phyloP scores from a whole-genome alignment of 1,284 basidiomycete species.

The Malassezia caprae region DNA sequence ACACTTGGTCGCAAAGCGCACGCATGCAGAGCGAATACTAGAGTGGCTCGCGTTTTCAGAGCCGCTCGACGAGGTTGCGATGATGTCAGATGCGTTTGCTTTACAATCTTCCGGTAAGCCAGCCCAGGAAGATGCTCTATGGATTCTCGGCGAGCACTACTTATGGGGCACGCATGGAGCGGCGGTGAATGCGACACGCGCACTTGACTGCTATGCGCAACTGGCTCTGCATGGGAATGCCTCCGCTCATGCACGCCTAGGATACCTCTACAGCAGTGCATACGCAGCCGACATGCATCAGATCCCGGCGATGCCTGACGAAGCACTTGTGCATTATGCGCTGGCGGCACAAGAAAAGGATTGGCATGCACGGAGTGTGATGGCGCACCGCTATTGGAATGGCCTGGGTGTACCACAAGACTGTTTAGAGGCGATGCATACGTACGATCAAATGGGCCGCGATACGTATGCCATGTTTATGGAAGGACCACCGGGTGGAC shows the following conservation, averaged over 20 bases:
- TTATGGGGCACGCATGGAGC: conserved; percentile 45
- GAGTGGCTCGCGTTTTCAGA: conserved; percentile 20
- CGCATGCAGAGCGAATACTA: conserved; percentile 21
- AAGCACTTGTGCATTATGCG: conserved; percentile 81
- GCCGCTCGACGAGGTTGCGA: conserved; percentile 9
- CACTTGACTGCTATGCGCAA: conserved; percentile 28
- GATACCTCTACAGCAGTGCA: conserved; percentile 32
- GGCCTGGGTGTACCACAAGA: conserved; percentile 68
- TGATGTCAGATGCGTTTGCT: not conserved
- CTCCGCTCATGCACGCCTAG: conserved; percentile 39
- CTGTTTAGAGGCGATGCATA: conserved; percentile 51
- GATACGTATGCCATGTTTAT: conserved; percentile 60
- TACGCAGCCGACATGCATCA: not conserved
- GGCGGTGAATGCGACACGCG: conserved; percentile 26
- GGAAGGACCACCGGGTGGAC: conserved; percentile 80
- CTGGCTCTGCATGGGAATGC: conserved; percentile 34
- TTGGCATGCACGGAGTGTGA: conserved; percentile 76
- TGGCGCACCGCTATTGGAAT: conserved; percentile 89
- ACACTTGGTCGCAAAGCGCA: not conserved
- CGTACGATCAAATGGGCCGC: conserved; percentile 33
- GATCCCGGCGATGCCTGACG: not conserved
- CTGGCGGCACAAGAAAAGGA: conserved; percentile 80
- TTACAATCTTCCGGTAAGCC: not conserved
- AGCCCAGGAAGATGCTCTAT: conserved; percentile 31
- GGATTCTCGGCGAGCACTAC: conserved; percentile 40